Evolutionary conservation across 441 rosid genomes (phyloP).

Genomic region (Adansonia grandidieri): DNA sequence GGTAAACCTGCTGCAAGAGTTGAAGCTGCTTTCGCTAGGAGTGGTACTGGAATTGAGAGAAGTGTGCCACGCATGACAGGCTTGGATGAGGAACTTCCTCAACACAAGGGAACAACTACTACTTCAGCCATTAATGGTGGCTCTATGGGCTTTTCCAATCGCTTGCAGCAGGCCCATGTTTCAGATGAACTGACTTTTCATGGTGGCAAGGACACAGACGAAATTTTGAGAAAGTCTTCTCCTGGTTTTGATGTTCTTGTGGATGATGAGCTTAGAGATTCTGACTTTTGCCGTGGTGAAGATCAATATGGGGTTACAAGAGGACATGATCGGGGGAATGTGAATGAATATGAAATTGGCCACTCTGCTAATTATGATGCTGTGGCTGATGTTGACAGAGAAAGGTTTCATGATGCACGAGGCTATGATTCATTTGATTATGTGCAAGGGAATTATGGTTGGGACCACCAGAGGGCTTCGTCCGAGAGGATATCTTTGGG

Average conservation of each 20-base stretch:
- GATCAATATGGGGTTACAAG: slow-evolving; percentile 63
- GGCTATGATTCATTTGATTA: slow-evolving; percentile 55
- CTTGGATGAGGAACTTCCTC: slow-evolving; percentile 49
- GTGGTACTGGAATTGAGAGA: slow-evolving; percentile 42
- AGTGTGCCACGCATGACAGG: slow-evolving; percentile 38
- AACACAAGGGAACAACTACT: slow-evolving; percentile 37
- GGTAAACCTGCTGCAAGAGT: slow-evolving; percentile 42
- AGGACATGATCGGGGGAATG: slow-evolving; percentile 60
- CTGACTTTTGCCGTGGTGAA: slow-evolving; percentile 70
- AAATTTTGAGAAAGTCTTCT: slow-evolving; percentile 75
- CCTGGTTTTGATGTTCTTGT: slow-evolving; percentile 98
- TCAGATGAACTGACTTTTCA: slow-evolving; percentile 55
- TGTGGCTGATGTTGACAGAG: slow-evolving; percentile 50
- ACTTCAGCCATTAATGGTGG: slow-evolving; percentile 47
- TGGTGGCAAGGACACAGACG: slow-evolving; percentile 72
- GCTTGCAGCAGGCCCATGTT: slow-evolving; percentile 50
- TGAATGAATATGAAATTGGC: slow-evolving; percentile 58
- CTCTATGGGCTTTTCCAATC: slow-evolving; percentile 40
- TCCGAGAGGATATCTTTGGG: slow-evolving; percentile 52
- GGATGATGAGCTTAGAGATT: slow-evolving; percentile 69
- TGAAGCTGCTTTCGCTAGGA: slow-evolving; percentile 41
- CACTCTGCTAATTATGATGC: slow-evolving; percentile 53
- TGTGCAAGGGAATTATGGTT: slow-evolving; percentile 55
- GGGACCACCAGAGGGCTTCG: slow-evolving; percentile 62
- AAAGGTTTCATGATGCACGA: slow-evolving; percentile 43